Base-by-base conservation (phyloP, 495 filamentous ascomycete species). In the Pyrenopolyporus hunteri region DNA sequence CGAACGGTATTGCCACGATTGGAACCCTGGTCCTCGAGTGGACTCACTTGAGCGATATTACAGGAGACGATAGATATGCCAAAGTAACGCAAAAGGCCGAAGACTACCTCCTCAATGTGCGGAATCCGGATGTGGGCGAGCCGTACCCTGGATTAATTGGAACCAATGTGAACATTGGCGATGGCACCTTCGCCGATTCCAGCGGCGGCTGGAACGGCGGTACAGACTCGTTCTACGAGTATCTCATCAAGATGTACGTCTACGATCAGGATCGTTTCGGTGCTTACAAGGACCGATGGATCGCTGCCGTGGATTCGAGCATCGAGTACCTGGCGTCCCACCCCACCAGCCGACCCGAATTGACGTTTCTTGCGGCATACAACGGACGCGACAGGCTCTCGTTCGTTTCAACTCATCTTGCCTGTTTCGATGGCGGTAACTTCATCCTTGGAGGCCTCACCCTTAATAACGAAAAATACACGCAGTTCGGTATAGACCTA, bases 221-320 rank as follows among this genome's bases (percentile, higher is more conserved):
- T 7, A 83, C 82, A 37, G 92, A 97, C 73, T 89, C 85, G 19
- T 94, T 87, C 76, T 96, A 96, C 73, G 92, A 97, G 76, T 97
- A 97, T 63, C 82, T 96, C 19, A 88, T 97, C 71, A 97, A 97
- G 80, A 93, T 94, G 90, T 95, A 87, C 64, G 74, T 95, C 59
- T 96, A 96, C 69, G 87, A 92, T 68, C 80, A 87, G 8, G 50
- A 72, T 28, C 82, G 85, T 6, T 95, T 88, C 61, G 74, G 49
- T 7, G 26, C 68, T 1, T 91, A 92, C 74, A 81, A 77, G 54
- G 86, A 91, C 60, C 83, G 87, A 53, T 97, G 92, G 92, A 77
- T 90, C 17, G 69, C 77, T 2, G 92, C 92, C 4, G 90, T 87
- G 16, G 87, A 95, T 57, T 92, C 88, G 2, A 86, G 86, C 17